A percentile compares a stretch with the other conserved stretches of the same genome.
These are phyloP conservation scores for Podospora bellae-mahoneyi DNA, from an alignment of 495 filamentous ascomycete species.

Conservation along the genomic window DNA sequence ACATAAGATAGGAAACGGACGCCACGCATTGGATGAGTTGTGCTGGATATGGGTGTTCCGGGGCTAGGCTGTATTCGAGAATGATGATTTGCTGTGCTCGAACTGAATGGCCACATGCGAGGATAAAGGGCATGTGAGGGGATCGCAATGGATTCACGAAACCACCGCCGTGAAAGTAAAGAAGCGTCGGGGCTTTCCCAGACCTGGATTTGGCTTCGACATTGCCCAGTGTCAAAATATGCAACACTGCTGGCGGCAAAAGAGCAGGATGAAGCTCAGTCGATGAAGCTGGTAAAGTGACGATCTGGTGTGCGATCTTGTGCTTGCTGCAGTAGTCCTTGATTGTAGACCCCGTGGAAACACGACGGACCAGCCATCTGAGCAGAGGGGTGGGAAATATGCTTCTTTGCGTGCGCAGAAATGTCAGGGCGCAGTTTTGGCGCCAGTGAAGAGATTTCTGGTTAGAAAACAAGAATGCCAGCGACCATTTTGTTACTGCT, in stretches of 20 bases:
- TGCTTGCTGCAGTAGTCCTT: background rate
- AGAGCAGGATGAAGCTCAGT: background rate
- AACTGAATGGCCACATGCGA: slow-evolving; percentile 7
- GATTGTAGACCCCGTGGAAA: slow-evolving; percentile 13
- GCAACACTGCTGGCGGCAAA: background rate
- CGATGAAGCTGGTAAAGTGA: background rate
- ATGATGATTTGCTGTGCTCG: slow-evolving; percentile 3
- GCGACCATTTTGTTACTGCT: no score
- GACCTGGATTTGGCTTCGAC: background rate
- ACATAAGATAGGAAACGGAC: slow-evolving; percentile 5
- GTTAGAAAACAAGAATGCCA: no score
- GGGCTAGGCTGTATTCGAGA: slow-evolving; percentile 23
- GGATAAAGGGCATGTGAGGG: slow-evolving; percentile 21
- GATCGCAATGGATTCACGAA: slow-evolving; percentile 23
- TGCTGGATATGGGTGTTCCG: slow-evolving; percentile 19
- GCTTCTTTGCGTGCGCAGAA: slow-evolving; percentile 15
- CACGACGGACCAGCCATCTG: slow-evolving; percentile 14
- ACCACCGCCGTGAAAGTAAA: slow-evolving; percentile 28
- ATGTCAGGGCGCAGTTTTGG: slow-evolving; percentile 19
- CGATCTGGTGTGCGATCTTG: slow-evolving; percentile 1
- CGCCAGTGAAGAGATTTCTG: slow-evolving; percentile 20
- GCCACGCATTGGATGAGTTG: slow-evolving; percentile 20
- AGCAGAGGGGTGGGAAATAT: slow-evolving; percentile 12
- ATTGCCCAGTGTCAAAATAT: slow-evolving; percentile 13
- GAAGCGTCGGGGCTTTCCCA: background rate